Conservation (phyloP, 495 filamentous ascomycete species). For the Immersiella caudata region DNA sequence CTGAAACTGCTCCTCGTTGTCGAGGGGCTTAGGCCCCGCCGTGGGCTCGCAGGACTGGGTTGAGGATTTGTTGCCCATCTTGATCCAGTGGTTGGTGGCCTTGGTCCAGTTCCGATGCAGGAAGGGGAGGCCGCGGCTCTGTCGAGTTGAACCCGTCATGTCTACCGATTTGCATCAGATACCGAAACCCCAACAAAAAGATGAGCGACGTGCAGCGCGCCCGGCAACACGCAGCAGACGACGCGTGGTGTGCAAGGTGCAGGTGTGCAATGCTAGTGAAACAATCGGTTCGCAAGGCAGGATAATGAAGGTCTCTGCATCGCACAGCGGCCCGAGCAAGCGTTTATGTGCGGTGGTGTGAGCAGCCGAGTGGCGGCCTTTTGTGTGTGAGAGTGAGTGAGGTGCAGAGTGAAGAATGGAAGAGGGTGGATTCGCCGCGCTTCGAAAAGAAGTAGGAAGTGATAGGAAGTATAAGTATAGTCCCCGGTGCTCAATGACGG, state of each 20-base stretch:
- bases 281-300: neutral
- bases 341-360: neutral
- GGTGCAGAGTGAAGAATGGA: neutral
- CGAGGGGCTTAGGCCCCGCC: conserved; percentile 37
- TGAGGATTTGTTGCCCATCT: conserved; percentile 49
- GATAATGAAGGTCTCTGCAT: neutral
- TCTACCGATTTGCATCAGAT: conserved; percentile 22
- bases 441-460: neutral
- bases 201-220: neutral
- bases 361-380: neutral
- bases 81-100: conserved; percentile 33
- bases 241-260: neutral
- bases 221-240: neutral
- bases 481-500: neutral
- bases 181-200: neutral
- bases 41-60: conserved; percentile 28
- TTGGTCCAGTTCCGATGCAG: conserved; percentile 44
- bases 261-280: neutral
- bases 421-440: neutral
- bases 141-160: conserved; percentile 31
- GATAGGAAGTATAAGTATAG: neutral
- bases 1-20: conserved; percentile 32
- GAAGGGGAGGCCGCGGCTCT: conserved; percentile 35
- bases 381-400: neutral
- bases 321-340: neutral